Evolutionary conservation across 2,329 filamentous ascomycete genomes (phyloP), one percentile per base, ranked within the genome.

Genomic region (Pseudogymnoascus sp.): DNA sequence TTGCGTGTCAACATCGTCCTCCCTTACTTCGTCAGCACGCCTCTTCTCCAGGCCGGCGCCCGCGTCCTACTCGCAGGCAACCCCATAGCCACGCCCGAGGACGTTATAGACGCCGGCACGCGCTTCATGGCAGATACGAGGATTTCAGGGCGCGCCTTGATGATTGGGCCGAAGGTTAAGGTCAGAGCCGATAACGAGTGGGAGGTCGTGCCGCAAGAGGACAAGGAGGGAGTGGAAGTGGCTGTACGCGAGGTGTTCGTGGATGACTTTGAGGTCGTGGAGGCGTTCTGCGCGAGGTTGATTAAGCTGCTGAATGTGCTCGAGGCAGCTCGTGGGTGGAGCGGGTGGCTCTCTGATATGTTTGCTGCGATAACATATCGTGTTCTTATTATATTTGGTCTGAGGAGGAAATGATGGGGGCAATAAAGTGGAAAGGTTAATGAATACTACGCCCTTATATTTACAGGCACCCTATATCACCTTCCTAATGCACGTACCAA

Each of bases 1-100:
- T 75, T 89, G 45, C 79, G 87, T 51, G 76, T 87, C 65, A 90
- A 89, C 70, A 77, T 88, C 69, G 72, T 90, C n/a, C 81, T 80
- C 64, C 87, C 87, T 0, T 89, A 88, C 73, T 89, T 88, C 72
- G 79, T 82, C 69, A 81, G 85, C 68, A 86, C 84, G 12, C 82
- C 84, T n/a, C 79, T 89, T 51, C 71, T 86, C 3, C 74, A 78
- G 0, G 64, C 74, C 1, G 63, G 67, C 1, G 84, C 77, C 16
- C 77, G 81, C 29, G 65, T 80, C 1, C 64, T 87, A 14, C 77
- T 89, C 2, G 81, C 85, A 0, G 87, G 86, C 12, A 78, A 76
- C 2, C 81, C 77, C 1, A 75, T 81, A 66, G 84, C 81, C 1
- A 76, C 77, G 45, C 72, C 69, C 80, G 39, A 79, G 34, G 84